These are phyloP conservation scores for Hippophae rhamnoides DNA, from an alignment of 306 rosid species.

Conservation along the genomic window DNA sequence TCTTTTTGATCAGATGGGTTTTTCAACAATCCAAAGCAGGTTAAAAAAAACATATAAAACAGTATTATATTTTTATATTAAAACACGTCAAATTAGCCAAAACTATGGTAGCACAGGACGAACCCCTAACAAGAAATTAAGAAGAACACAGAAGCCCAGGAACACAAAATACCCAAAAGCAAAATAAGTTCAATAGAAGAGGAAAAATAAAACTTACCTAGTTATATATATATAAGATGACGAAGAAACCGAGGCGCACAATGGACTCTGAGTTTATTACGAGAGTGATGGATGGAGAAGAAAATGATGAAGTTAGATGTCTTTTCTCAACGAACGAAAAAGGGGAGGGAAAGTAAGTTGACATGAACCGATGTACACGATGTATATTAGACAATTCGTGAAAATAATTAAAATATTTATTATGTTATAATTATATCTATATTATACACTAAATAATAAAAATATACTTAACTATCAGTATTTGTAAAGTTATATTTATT, in stretches of 20 bases:
- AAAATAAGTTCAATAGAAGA: constrained; percentile 3
- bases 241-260: constrained; percentile 37
- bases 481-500: no score
- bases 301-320: constrained; percentile 17
- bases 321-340: constrained; percentile 21
- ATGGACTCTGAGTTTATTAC: constrained; percentile 26
- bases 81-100: background rate
- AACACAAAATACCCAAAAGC: constrained; percentile 12
- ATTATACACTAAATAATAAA: no score
- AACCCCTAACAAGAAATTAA: constrained; percentile 4
- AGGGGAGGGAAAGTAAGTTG: constrained; percentile 12
- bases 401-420: no score
- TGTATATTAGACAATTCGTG: background rate
- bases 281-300: constrained; percentile 37
- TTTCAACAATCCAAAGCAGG: background rate
- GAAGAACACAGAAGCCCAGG: constrained; percentile 16
- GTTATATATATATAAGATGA: background rate
- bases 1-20: background rate
- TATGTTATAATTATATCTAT: no score
- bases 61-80: background rate
- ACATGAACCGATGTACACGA: no score
- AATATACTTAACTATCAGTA: no score
- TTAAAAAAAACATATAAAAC: background rate
- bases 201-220: constrained; percentile 8
- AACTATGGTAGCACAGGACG: background rate